Conservation (phyloP, 2,329 filamentous ascomycete genomes). For the Aspergillus aculeatinus region DNA sequence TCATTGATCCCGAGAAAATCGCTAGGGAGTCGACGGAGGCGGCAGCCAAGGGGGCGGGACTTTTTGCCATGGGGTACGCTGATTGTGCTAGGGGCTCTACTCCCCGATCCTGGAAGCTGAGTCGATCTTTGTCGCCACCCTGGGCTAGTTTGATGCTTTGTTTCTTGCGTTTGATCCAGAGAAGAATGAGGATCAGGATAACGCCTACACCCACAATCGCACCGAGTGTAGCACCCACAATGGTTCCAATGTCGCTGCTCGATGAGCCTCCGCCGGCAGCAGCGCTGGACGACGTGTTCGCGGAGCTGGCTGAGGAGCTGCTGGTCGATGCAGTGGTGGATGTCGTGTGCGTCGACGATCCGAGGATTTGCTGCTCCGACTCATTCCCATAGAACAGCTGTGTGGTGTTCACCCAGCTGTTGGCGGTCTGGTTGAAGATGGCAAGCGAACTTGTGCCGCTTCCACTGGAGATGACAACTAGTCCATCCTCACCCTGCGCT, state of each 20-base stretch:
- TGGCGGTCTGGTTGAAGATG: constrained; percentile 73
- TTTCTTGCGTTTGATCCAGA: constrained; percentile 64
- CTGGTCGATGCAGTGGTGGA: constrained; percentile 16
- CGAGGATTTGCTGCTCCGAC: constrained; percentile 38
- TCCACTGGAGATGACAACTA: constrained; percentile 78
- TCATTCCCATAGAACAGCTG: constrained; percentile 57
- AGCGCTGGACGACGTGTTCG: constrained; percentile 25
- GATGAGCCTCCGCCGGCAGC: constrained; percentile 34
- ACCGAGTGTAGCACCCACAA: constrained; percentile 79
- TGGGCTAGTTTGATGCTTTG: constrained; percentile 49
- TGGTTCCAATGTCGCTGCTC: constrained; percentile 48
- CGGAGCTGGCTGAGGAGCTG: constrained; percentile 29
- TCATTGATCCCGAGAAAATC: constrained; percentile 41
- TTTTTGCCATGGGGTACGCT: constrained; percentile 47
- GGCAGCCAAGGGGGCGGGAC: constrained; percentile 35
- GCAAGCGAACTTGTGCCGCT: constrained; percentile 64
- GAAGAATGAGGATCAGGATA: constrained; percentile 69
- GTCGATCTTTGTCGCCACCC: constrained; percentile 58
- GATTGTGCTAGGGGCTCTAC: constrained; percentile 44
- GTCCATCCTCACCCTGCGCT: constrained; percentile 63
- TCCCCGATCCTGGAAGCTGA: constrained; percentile 47
- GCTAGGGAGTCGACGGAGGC: constrained; percentile 41
- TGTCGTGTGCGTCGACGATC: constrained; percentile 25
- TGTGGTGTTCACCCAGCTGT: constrained; percentile 75
- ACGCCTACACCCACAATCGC: constrained; percentile 72